Base-by-base conservation (phyloP, 495 filamentous ascomycete genomes). In the Talaromyces thailandensis region DNA sequence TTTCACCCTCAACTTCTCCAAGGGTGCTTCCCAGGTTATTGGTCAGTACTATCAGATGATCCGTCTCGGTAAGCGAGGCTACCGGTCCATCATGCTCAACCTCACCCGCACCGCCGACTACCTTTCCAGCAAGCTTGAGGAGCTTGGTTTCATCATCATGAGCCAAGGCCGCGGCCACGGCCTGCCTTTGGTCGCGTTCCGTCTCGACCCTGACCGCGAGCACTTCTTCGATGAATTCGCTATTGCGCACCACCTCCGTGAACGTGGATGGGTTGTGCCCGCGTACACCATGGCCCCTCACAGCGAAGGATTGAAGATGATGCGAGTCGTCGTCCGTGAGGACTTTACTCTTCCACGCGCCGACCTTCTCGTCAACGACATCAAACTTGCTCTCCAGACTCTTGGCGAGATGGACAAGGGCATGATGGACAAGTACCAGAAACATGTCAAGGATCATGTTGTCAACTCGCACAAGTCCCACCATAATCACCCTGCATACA, bases 31-130 rank as follows among this genome's bases (percentile, higher is more conserved):
- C 43, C 92, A 96, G 67, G 86, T 96, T 64, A 96, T 96, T 69
- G 92, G 92, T 31, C 92, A 96, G 73, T 96, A 96, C 78, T 96
- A 96, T 77, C 92, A 96, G 71, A 77, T 96, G 70, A 94, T 96
- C 75, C 89, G 92, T 9, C 84, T 96, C 7, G 92, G 92, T 55
- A 93, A 94, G 80, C 84, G 86, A 66, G 92, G 92, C 14, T 96
- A 94, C 78, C 81, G 86, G 21, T 76, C 86, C 59, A 93, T 95
- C 76, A 96, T 96, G 92, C 72, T 77, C 63, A 96, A 96, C 75
- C 77, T 96, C 35, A 95, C 88, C 59, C 85, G 88, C 60, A 92
- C 86, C 2, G 84, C 92, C 14, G 87, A 95, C 73, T 93, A 95
- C 73, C 84, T 96, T 23, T 79, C 87, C 35, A 76, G 79, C 1